These are phyloP conservation scores for Bertia moriformis DNA, from an alignment of 2,329 filamentous ascomycete genomes.

Conservation along the genomic window DNA sequence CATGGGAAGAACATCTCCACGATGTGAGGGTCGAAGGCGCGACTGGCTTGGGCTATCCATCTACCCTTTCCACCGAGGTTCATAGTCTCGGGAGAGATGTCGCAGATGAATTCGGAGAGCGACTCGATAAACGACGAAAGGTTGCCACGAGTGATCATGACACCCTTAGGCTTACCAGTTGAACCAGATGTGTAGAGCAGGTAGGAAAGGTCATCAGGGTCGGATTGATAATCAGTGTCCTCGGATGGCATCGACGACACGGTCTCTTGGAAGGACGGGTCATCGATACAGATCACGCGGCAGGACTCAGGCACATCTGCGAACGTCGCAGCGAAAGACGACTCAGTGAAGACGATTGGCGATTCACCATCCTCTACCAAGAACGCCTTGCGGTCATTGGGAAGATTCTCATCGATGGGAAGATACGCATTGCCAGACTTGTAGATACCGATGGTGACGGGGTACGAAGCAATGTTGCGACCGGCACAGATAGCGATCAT, in stretches of 20 bases:
- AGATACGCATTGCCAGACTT: slow-evolving; percentile 50
- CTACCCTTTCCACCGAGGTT: slow-evolving; percentile 9
- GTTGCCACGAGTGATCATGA: slow-evolving; percentile 46
- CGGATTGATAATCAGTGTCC: neutral
- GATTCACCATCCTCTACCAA: slow-evolving; percentile 43
- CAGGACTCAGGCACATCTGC: slow-evolving; percentile 6
- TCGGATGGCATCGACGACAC: neutral
- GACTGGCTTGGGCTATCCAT: slow-evolving; percentile 9
- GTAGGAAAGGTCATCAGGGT: slow-evolving; percentile 30
- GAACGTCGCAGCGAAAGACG: slow-evolving; percentile 20
- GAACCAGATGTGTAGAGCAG: slow-evolving; percentile 53
- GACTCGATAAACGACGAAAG: slow-evolving; percentile 7
- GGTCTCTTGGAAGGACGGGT: neutral
- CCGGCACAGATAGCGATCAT: slow-evolving; percentile 47
- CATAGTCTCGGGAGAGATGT: slow-evolving; percentile 4
- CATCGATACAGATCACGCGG: neutral
- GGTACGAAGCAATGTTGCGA: slow-evolving; percentile 48
- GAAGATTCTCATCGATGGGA: slow-evolving; percentile 45
- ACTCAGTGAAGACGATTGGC: slow-evolving; percentile 30
- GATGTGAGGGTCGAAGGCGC: slow-evolving; percentile 11
- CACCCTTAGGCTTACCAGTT: slow-evolving; percentile 53
- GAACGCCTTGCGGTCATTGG: slow-evolving; percentile 40
- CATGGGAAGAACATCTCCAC: slow-evolving; percentile 9
- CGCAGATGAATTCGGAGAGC: slow-evolving; percentile 6
- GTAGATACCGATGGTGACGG: slow-evolving; percentile 47